Evolutionary conservation across 805 yeast species (phyloP), one percentile per base, ranked within the genome.

Genomic region (Soucietia sequanensis): DNA sequence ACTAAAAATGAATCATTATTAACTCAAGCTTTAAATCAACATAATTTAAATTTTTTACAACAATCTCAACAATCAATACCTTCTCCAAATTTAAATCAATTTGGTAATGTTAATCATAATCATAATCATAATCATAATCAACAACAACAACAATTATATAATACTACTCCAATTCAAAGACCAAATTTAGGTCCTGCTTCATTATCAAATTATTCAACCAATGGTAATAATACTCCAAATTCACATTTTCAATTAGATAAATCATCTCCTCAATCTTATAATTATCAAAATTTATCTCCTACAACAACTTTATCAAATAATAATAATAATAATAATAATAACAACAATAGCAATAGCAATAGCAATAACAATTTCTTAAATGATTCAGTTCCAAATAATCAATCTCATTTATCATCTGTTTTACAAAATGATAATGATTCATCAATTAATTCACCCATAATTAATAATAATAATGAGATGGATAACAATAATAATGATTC

Each of bases 1-100:
- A 60, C 68, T 5, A 72, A 78, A 52, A 83, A 80, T 62, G 91
- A 83, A 59, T 72, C 76, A 17, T 57, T 84, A 4, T 74, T 84
- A 26, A 78, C 88, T 0, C 80, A 80, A 38, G 87, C 82, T 3
- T 51, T 82, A 29, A 72, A 70, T 41, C 70, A 68, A 38, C 70
- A 63, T 42, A 67, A 65, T 43, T 23, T 54, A 33, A 60, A 58
- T 42, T 54, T 48, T 41, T 36, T 52, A 23, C 61, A 52, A 23
- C 60, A 50, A 30, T 50, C 45, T 18, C 47, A 37, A 27, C 34
- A 23, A 27, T 13, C 41, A 30, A 15, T 41, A 29, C 15, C 37
- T 16, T 29, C 27, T 9, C 13, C 27, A 25, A n/a, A n/a, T n/a
- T n/a, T n/a, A n/a, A n/a, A n/a, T n/a, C n/a, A n/a, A n/a, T 8